Conservation (phyloP, 2,329 filamentous ascomycete species). For the Trichophyton rubrum region DNA sequence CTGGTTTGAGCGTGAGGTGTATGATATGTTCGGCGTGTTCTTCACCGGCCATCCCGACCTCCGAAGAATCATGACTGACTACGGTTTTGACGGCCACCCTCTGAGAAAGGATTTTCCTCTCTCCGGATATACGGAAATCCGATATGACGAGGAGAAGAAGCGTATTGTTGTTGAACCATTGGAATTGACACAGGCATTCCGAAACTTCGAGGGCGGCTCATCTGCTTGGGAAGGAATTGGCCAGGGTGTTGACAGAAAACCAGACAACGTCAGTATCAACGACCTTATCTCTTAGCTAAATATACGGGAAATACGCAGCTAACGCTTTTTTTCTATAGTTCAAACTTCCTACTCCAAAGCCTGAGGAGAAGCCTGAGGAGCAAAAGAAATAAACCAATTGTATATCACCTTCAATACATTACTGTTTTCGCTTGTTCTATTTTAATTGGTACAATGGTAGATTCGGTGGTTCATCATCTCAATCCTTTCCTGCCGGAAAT, state of each 20-base stretch:
- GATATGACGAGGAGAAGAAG: conserved; percentile 99
- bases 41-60: conserved; percentile 92
- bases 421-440: neutral
- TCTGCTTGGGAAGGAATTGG: conserved; percentile 60
- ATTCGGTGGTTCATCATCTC: neutral
- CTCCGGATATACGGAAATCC: conserved; percentile 94
- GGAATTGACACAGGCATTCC: conserved; percentile 94
- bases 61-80: conserved; percentile 97
- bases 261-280: conserved; percentile 48
- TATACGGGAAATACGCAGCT: neutral
- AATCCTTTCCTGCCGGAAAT: neutral
- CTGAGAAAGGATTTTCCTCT: conserved; percentile 95
- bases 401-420: conserved; percentile 2
- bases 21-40: conserved; percentile 95
- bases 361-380: conserved; percentile 81
- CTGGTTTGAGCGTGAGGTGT: conserved; percentile 97
- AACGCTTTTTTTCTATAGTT: conserved; percentile 41
- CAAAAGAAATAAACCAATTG: conserved; percentile 65
- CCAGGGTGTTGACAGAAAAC: conserved; percentile 62
- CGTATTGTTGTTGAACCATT: conserved; percentile 94
- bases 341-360: conserved; percentile 90
- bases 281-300: neutral
- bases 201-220: conserved; percentile 89
- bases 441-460: neutral
- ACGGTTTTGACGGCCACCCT: conserved; percentile 96